These are phyloP conservation scores for Acacia confusa DNA, from an alignment of 306 rosid species.

Conservation along the genomic window DNA sequence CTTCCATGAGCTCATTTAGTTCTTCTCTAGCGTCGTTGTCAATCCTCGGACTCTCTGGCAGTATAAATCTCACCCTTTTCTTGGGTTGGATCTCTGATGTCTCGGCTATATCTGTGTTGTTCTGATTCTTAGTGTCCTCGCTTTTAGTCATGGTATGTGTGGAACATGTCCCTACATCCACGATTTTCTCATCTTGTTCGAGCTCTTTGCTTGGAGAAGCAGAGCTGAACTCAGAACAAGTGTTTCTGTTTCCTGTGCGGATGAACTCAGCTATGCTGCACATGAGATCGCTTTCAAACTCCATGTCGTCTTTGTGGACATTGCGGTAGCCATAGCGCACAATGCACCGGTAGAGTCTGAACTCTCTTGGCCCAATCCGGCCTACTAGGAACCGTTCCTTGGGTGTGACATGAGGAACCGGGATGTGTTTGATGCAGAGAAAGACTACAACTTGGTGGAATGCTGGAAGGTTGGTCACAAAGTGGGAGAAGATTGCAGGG, in stretches of 20 bases:
- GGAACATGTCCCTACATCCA: conserved; percentile 73
- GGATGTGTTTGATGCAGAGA: conserved; percentile 91
- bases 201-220: conserved; percentile 35
- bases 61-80: conserved; percentile 75
- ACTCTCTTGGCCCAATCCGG: conserved; percentile 67
- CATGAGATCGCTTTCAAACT: conserved; percentile 86
- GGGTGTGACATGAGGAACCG: conserved; percentile 74
- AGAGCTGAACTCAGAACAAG: background rate
- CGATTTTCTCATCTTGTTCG: conserved; percentile 51
- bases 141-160: conserved; percentile 45
- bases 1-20: conserved; percentile 74
- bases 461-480: conserved; percentile 93
- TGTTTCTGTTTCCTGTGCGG: conserved; percentile 33
- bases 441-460: conserved; percentile 91
- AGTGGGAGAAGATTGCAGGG: conserved; percentile 89
- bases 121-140: conserved; percentile 26
- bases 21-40: conserved; percentile 51
- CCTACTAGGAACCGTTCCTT: conserved; percentile 86
- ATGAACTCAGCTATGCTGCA: conserved; percentile 89
- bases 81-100: conserved; percentile 44
- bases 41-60: conserved; percentile 80
- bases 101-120: conserved; percentile 22
- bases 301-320: conserved; percentile 74
- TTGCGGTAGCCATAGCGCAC: conserved; percentile 91
- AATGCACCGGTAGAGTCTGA: conserved; percentile 76